phyloP scores from a whole-genome alignment of 2,329 filamentous ascomycete genomes.

The Phoma herbarum region DNA sequence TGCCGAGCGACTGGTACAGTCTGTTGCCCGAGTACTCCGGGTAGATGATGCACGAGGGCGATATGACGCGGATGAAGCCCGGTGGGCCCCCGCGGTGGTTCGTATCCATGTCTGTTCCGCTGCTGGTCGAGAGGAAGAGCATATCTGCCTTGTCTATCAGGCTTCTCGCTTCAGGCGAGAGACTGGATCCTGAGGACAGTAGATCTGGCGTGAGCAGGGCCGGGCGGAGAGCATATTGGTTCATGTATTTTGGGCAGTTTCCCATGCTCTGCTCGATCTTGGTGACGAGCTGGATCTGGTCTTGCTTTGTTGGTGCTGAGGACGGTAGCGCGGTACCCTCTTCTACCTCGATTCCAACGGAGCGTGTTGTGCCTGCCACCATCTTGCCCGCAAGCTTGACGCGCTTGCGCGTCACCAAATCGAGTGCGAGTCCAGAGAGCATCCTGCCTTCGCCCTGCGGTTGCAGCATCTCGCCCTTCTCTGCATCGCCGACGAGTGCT shows the following conservation, averaged over 20 bases:
- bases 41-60: conserved; percentile 71
- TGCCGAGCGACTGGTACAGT: conserved; percentile 84
- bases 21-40: conserved; percentile 88
- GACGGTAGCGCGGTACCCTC: conserved; percentile 29
- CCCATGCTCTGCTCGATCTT: conserved; percentile 76
- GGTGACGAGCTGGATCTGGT: conserved; percentile 68
- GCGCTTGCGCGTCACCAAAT: conserved; percentile 72
- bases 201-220: conserved; percentile 64
- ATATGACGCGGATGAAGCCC: conserved; percentile 76
- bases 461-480: conserved; percentile 9
- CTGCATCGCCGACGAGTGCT: conserved; percentile 53
- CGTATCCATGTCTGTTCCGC: conserved; percentile 75
- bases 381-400: conserved; percentile 78
- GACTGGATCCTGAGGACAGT: conserved; percentile 56
- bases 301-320: conserved; percentile 27
- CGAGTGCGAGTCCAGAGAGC: conserved; percentile 69
- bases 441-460: conserved; percentile 54
- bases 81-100: conserved; percentile 80
- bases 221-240: conserved; percentile 71
- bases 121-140: conserved; percentile 78
- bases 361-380: conserved; percentile 67
- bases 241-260: conserved; percentile 89
- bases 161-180: conserved; percentile 64
- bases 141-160: conserved; percentile 73
- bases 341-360: conserved; percentile 41